Percentiles rank a stretch among this genome's conserved stretches.
Evolutionary conservation across 805 yeast species (phyloP).

Genomic region (Ogataea saltuana): DNA sequence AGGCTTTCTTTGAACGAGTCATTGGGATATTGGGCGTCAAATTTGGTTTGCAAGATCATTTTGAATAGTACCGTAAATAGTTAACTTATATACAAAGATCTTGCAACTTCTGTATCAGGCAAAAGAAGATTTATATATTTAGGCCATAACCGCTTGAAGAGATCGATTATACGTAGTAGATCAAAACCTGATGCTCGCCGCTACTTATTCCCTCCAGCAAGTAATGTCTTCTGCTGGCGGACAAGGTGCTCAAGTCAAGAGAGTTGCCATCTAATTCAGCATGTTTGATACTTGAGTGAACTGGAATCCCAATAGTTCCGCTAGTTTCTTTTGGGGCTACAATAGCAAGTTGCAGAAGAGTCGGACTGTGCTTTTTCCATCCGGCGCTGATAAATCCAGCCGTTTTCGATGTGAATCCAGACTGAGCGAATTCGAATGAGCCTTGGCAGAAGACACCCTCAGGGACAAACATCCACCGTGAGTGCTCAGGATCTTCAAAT

Average conservation of each 20-base stretch:
- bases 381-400: slow-evolving; percentile 6
- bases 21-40: neutral
- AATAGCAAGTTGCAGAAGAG: neutral
- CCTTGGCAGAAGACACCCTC: slow-evolving; percentile 2
- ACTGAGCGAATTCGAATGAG: slow-evolving; percentile 3
- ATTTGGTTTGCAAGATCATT: no score
- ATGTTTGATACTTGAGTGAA: neutral
- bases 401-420: slow-evolving; percentile 3
- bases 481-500: slow-evolving; percentile 2
- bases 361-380: slow-evolving; percentile 1
- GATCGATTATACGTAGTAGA: neutral
- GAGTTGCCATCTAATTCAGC: neutral
- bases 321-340: neutral
- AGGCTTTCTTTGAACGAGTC: neutral
- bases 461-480: neutral
- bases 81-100: no score
- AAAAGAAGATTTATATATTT: neutral
- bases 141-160: no score
- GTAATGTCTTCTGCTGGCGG: neutral
- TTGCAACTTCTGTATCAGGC: neutral
- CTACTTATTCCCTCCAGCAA: neutral
- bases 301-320: slow-evolving; percentile 3
- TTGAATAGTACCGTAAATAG: no score
- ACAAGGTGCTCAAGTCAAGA: neutral
- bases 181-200: slow-evolving; percentile 1